A percentile compares a stretch with the other conserved stretches of the same genome.
Conservation (phyloP, 2,329 filamentous ascomycete genomes). For the Rhynchosporium agropyri region DNA sequence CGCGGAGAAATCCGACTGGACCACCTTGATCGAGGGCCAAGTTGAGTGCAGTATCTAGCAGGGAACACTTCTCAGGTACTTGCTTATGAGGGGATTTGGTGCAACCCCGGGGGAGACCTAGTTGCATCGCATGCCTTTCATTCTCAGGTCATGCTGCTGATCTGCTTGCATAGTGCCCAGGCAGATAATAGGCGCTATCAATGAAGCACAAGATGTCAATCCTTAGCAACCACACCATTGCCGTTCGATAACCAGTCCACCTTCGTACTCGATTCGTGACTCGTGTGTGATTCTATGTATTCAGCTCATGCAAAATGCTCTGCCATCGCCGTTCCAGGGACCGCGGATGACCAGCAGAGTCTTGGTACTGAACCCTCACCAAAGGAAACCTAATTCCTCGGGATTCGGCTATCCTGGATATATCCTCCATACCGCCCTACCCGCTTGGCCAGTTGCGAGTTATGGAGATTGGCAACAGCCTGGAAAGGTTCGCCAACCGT, state of each 20-base stretch:
- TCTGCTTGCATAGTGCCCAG: constrained; percentile 3
- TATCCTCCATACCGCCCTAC: constrained; percentile 6
- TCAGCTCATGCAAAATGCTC: constrained; percentile 7
- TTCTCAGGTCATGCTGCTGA: background rate
- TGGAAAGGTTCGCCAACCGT: constrained; percentile 7
- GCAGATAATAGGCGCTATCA: background rate
- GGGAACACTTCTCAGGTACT: constrained; percentile 9
- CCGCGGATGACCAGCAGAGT: background rate
- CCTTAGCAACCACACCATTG: background rate
- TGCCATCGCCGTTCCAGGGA: constrained; percentile 8
- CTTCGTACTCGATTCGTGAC: constrained; percentile 5
- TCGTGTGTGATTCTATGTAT: constrained; percentile 10
- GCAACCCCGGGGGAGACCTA: background rate
- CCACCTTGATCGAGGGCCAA: background rate
- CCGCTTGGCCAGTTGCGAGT: constrained; percentile 9
- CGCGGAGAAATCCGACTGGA: constrained; percentile 7
- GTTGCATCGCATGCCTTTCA: background rate
- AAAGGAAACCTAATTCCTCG: constrained; percentile 10
- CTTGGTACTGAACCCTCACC: constrained; percentile 3
- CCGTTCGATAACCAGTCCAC: constrained; percentile 1
- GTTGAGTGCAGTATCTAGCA: background rate
- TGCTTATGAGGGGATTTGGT: background rate
- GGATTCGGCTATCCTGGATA: constrained; percentile 12
- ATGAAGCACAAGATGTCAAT: background rate
- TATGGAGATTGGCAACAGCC: constrained; percentile 8